Evolutionary conservation across 2,329 filamentous ascomycete species (phyloP), one percentile per base, ranked within the genome.

Genomic region (Gyromitra esculenta): DNA sequence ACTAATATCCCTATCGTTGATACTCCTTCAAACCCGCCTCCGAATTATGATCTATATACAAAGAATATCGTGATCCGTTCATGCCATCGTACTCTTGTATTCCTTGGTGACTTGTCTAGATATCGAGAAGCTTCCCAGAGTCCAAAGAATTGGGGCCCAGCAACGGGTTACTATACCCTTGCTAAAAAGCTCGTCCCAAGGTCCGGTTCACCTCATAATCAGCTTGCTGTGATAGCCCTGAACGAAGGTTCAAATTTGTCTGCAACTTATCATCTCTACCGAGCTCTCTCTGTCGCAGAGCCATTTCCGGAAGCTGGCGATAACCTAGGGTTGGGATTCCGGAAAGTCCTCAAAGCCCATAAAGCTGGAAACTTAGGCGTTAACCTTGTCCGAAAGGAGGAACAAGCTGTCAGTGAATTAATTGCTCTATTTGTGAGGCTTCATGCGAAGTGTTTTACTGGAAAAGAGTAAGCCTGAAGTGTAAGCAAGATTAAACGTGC

Each of bases 251-350:
- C 95, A 80, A 92, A 96, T 82, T 88, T 98, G 65, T 89, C 93
- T 77, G 91, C 93, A 8, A 91, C 96, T 39, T 98, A 97, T 83
- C 90, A 97, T 83, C 89, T 98, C 52, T 96, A 97, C 82, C 91
- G 94, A 78, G 91, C 94, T 15, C 87, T 96, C 80, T 90, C 90
- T 7, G 90, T 93, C 41, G 87, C 90, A 67, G 86, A 90, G 52
- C 93, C 94, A 3, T 91, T 96, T 81, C 91, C 91, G 0, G 88
- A 91, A 59, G 94, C 93, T 1, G 86, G 88, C 73, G 85, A 86
- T 18, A 98, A 98, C 81, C 86, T 99, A 63, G 91, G 92, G 81
- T 86, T 90, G 69, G 92, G 96, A 82, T 94, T 97, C 82, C 59
- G 75, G 21, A 88, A 86, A 79, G 84, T 79, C 50, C 70, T 80